A percentile compares a stretch with the other conserved stretches of the same genome.
Conservation (phyloP, 1,139 yeast genomes). For the Suhomyces taliae region DNA sequence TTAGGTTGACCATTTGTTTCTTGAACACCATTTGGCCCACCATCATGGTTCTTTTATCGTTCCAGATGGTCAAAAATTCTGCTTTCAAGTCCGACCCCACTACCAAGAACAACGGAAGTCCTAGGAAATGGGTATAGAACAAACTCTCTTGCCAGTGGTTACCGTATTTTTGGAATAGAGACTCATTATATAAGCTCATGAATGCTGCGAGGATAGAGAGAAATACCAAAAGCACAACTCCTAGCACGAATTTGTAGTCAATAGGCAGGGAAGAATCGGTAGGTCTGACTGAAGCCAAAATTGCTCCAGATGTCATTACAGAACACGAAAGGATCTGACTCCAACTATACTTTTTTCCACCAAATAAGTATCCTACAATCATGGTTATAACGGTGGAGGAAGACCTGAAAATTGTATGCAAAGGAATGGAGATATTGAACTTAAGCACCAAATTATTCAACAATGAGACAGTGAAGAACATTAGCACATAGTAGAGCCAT, state of each 20-base stretch:
- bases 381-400: constrained; percentile 65
- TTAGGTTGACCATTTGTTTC: constrained; percentile 25
- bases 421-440: constrained; percentile 61
- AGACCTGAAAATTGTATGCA: constrained; percentile 67
- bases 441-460: constrained; percentile 61
- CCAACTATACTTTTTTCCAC: constrained; percentile 45
- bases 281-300: constrained; percentile 45
- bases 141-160: constrained; percentile 65
- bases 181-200: constrained; percentile 58
- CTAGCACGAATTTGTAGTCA: constrained; percentile 30
- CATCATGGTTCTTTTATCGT: constrained; percentile 1
- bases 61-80: constrained; percentile 18
- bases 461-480: constrained; percentile 54
- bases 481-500: constrained; percentile 48
- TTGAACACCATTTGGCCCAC: neutral
- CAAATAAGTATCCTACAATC: constrained; percentile 52
- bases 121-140: constrained; percentile 60
- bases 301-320: constrained; percentile 57
- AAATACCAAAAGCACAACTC: constrained; percentile 43
- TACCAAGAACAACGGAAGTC: constrained; percentile 54
- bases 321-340: constrained; percentile 52
- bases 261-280: neutral
- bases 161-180: constrained; percentile 50
- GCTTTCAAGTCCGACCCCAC: constrained; percentile 20
- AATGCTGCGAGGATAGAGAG: constrained; percentile 54